Conservation (phyloP, 768 basidiomycete species). For the Phanerochaete sordida region DNA sequence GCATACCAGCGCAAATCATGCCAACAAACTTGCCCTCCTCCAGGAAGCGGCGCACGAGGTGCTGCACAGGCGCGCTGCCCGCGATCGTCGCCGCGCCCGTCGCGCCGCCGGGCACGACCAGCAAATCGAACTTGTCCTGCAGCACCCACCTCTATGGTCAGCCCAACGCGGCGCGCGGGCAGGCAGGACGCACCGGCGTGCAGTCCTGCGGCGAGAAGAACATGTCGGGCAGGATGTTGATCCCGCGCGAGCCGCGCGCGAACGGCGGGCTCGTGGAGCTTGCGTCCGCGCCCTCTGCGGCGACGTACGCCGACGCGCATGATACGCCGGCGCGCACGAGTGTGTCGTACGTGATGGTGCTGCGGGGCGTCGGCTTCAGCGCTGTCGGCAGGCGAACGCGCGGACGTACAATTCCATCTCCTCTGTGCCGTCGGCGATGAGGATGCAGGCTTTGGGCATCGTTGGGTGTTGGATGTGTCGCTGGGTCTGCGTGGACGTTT, state of each 20-base stretch:
- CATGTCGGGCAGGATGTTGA: conserved; percentile 67
- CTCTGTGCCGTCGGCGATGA: conserved; percentile 81
- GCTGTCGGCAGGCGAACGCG: neutral
- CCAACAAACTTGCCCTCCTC: conserved; percentile 57
- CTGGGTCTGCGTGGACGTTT: neutral
- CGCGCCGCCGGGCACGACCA: conserved; percentile 77
- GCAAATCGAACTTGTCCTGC: conserved; percentile 62
- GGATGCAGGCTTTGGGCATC: conserved; percentile 47
- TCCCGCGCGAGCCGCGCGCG: conserved; percentile 67
- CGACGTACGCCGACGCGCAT: conserved; percentile 60
- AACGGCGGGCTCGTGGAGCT: conserved; percentile 37
- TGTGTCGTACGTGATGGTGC: conserved; percentile 79
- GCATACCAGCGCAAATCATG: conserved; percentile 80
- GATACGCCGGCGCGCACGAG: conserved; percentile 72
- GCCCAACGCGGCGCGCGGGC: neutral
- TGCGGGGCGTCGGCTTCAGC: conserved; percentile 25
- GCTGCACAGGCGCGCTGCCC: conserved; percentile 52
- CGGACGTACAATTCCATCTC: conserved; percentile 80
- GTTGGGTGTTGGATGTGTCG: neutral
- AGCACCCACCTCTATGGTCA: neutral
- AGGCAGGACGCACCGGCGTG: conserved; percentile 16
- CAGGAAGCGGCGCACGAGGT: conserved; percentile 56
- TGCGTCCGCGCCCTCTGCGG: conserved; percentile 18
- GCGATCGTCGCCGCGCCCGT: conserved; percentile 77
- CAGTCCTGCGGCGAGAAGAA: conserved; percentile 28